phyloP scores from a whole-genome alignment of 2,329 filamentous ascomycete species.

The Fusarium sacchari region DNA sequence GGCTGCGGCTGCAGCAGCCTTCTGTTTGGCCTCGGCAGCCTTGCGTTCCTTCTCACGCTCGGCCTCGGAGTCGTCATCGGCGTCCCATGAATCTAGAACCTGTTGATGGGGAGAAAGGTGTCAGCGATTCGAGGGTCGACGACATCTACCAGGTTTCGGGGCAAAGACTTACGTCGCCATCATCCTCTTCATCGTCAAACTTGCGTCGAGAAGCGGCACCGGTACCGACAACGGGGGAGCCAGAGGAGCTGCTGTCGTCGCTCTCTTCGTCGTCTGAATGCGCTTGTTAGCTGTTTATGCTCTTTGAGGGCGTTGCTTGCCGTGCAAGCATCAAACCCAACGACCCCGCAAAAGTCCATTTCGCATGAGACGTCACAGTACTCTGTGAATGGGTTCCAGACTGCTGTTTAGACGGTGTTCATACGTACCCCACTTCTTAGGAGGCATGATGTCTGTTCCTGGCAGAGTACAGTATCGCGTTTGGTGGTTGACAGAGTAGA shows the following conservation, averaged over 20 bases:
- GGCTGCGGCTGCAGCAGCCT: conserved; percentile 87
- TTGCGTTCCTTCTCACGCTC: conserved; percentile 96
- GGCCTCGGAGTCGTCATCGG: conserved; percentile 94
- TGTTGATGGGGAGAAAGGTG: conserved; percentile 49
- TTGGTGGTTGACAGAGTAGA: conserved; percentile 22
- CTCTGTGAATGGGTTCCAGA: background rate
- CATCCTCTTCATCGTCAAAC: conserved; percentile 94
- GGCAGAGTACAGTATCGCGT: background rate
- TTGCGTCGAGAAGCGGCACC: conserved; percentile 58
- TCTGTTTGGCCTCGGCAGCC: conserved; percentile 85
- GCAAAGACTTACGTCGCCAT: conserved; percentile 72
- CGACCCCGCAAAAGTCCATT: conserved; percentile 26
- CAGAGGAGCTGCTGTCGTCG: conserved; percentile 49
- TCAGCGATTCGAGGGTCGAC: background rate
- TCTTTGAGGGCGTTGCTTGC: background rate
- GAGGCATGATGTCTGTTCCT: conserved; percentile 53
- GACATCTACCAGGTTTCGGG: background rate
- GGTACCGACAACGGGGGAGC: conserved; percentile 52
- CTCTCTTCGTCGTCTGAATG: conserved; percentile 54
- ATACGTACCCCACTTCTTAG: conserved; percentile 57
- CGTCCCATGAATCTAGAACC: conserved; percentile 97
- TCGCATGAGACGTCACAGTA: conserved; percentile 15
- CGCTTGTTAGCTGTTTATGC: conserved; percentile 14
- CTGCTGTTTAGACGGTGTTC: background rate
- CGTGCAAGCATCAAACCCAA: background rate